Percentiles rank a stretch among this genome's conserved stretches.
These are phyloP conservation scores for Pleurotus tuber-regium DNA, from an alignment of 768 basidiomycete species.

Conservation along the genomic window DNA sequence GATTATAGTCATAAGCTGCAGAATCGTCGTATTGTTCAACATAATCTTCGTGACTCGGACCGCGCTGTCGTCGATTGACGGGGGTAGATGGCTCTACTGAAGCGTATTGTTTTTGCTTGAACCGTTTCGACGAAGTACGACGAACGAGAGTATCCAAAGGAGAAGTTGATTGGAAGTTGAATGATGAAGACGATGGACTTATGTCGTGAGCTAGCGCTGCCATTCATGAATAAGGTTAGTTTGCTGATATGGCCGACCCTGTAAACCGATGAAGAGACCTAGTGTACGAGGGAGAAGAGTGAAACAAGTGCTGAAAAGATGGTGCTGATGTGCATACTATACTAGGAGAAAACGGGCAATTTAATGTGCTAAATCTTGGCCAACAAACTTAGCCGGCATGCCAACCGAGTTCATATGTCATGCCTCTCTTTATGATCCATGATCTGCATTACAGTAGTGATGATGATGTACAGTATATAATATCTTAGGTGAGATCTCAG, in stretches of 20 bases:
- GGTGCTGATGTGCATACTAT: background rate
- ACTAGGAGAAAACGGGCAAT: no score
- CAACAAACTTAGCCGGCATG: background rate
- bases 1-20: slow-evolving; percentile 6
- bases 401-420: background rate
- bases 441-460: background rate
- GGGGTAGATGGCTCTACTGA: background rate
- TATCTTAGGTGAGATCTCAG: background rate
- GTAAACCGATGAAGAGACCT: no score
- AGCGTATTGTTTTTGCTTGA: background rate
- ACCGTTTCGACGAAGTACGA: slow-evolving; percentile 39
- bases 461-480: slow-evolving; percentile 6
- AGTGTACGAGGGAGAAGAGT: no score
- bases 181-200: slow-evolving; percentile 17
- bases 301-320: background rate
- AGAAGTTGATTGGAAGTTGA: slow-evolving; percentile 39
- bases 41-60: slow-evolving; percentile 1
- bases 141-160: slow-evolving; percentile 60
- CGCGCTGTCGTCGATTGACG: background rate
- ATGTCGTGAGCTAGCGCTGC: slow-evolving; percentile 1
- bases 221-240: no score
- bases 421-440: background rate
- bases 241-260: no score
- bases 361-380: background rate
- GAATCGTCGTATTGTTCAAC: slow-evolving; percentile 7